Conservation (phyloP, 257 asterid genomes). For the Handroanthus guayacan region DNA sequence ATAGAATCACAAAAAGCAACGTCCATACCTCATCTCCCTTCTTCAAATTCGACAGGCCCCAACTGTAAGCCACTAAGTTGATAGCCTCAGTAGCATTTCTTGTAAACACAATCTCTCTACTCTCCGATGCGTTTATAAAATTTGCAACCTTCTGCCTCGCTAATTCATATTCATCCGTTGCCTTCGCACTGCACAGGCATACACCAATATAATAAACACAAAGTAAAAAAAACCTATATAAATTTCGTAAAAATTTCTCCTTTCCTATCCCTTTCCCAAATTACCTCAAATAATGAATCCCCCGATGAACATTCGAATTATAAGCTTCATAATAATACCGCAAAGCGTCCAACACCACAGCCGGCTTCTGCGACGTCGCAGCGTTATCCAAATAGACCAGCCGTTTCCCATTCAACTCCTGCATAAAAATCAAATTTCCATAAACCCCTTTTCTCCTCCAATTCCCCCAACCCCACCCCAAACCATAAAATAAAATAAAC, state of each 20-base stretch:
- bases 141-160: conserved; percentile 91
- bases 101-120: conserved; percentile 89
- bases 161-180: conserved; percentile 85
- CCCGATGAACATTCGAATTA: conserved; percentile 97
- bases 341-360: conserved; percentile 68
- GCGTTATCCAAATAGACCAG: conserved; percentile 98
- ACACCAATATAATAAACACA: conserved; percentile 13
- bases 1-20: neutral
- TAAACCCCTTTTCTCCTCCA: neutral
- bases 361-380: conserved; percentile 99
- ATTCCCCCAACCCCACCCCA: neutral
- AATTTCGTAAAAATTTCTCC: conserved; percentile 2
- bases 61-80: conserved; percentile 90
- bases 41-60: conserved; percentile 86
- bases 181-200: conserved; percentile 67
- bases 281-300: conserved; percentile 91
- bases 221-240: neutral
- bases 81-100: conserved; percentile 97
- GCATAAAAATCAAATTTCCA: conserved; percentile 31
- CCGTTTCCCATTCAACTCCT: conserved; percentile 88
- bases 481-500: neutral
- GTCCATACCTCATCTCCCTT: conserved; percentile 83
- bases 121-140: conserved; percentile 70
- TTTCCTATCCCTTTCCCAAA: neutral
- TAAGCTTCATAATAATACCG: conserved; percentile 72